These are phyloP conservation scores for Ophryocystis elektroscirrha DNA, from an alignment of 169 alveolate genomes.

Conservation along the genomic window DNA sequence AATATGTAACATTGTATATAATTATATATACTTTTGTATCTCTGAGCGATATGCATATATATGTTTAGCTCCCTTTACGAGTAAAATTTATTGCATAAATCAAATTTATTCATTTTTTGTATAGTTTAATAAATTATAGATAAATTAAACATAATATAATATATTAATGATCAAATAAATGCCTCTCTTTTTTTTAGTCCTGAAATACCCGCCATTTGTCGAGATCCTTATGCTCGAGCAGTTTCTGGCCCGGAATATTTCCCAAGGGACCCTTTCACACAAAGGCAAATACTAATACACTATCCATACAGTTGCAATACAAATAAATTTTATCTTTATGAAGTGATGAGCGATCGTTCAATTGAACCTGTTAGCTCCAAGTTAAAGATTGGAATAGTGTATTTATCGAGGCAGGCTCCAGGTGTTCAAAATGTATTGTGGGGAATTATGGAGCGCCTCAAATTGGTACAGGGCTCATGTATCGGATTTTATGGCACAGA, in stretches of 20 bases:
- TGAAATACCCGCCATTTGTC: constrained; percentile 11
- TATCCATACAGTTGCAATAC: constrained; percentile 45
- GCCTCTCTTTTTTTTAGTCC: constrained; percentile 9
- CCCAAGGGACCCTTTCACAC: constrained; percentile 51
- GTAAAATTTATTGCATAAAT: too few species aligned
- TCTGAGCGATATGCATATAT: too few species aligned
- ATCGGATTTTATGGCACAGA: constrained; percentile 18
- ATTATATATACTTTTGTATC: too few species aligned
- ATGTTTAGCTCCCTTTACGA: too few species aligned
- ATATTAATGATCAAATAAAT: too few species aligned
- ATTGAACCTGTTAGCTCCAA: constrained; percentile 1
- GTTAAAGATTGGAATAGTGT: constrained; percentile 62
- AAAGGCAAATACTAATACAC: constrained; percentile 50
- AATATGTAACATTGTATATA: too few species aligned
- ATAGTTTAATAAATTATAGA: too few species aligned
- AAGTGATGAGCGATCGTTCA: constrained; percentile 9
- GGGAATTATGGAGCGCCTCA: constrained; percentile 52
- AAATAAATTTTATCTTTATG: constrained; percentile 21
- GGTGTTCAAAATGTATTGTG: constrained; percentile 84
- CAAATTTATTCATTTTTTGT: too few species aligned
- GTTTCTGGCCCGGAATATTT: constrained; percentile 32
- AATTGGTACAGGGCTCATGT: constrained; percentile 15
- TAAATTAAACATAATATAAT: too few species aligned
- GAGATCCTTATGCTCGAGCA: constrained; percentile 12
- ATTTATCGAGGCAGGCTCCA: constrained; percentile 79